A percentile compares a stretch with the other conserved stretches of the same genome.
phyloP scores from a whole-genome alignment of 148 eudicot genomes.

The Chenopodium album region DNA sequence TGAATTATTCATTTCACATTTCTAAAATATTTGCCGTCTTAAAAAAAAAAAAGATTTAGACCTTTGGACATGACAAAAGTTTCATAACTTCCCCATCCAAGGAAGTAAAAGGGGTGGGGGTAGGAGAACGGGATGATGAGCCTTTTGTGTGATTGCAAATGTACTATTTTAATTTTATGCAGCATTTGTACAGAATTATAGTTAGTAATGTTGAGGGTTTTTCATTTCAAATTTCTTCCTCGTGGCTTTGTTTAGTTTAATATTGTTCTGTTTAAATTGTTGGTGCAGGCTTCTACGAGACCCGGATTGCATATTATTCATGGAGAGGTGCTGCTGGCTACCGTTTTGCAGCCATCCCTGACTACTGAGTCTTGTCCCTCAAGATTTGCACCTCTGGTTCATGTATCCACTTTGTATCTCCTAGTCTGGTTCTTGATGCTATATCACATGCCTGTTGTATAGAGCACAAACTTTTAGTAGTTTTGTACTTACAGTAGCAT shows the following conservation, averaged over 20 bases:
- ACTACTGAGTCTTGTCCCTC: constrained; percentile 41
- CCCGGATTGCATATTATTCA: constrained; percentile 92
- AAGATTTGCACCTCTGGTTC: background rate
- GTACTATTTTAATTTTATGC: background rate
- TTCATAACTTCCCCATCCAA: no score
- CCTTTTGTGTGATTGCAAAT: background rate
- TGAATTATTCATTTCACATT: background rate
- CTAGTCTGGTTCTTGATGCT: background rate
- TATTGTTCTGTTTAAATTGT: constrained; percentile 15
- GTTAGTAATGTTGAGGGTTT: background rate
- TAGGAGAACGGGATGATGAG: no score
- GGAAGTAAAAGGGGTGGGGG: no score
- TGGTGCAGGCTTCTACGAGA: constrained; percentile 90
- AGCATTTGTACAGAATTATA: no score
- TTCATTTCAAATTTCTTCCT: background rate
- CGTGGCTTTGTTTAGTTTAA: background rate
- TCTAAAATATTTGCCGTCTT: background rate
- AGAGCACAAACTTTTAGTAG: background rate
- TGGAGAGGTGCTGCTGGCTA: constrained; percentile 98
- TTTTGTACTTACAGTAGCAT: no score
- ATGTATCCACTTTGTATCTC: background rate
- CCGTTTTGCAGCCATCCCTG: constrained; percentile 85
- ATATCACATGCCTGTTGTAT: no score
- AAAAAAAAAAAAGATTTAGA: no score
- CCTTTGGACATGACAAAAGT: no score